Conservation (phyloP, 2,329 filamentous ascomycete species). For the Ceratocystis albifundus region DNA sequence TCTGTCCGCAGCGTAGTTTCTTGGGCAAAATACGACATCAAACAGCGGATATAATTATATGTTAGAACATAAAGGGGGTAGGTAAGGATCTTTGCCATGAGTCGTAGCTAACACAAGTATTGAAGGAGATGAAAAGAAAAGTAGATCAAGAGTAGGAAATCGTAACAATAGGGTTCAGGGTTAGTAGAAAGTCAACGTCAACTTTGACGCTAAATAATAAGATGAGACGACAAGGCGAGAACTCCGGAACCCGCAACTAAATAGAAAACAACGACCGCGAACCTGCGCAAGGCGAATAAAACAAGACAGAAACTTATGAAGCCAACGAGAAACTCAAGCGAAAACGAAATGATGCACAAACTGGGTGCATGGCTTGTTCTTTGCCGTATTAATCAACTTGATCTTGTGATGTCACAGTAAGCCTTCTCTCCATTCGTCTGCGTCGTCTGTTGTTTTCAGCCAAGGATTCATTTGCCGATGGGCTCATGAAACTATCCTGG, state of each 20-base stretch:
- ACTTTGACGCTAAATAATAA: neutral
- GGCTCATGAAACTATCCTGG: constrained; percentile 40
- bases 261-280: constrained; percentile 4
- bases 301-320: neutral
- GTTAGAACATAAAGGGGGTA: neutral
- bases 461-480: constrained; percentile 34
- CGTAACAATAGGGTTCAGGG: neutral
- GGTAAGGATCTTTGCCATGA: neutral
- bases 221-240: neutral
- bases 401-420: constrained; percentile 29
- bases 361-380: neutral
- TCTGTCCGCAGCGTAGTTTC: no score
- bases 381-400: constrained; percentile 5
- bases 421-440: constrained; percentile 44
- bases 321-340: neutral
- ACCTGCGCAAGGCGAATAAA: neutral
- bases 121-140: neutral
- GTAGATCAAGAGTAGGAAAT: neutral
- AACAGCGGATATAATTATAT: constrained; percentile 6
- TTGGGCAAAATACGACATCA: neutral
- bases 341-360: constrained; percentile 10
- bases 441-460: constrained; percentile 42
- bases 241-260: neutral
- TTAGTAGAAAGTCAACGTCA: neutral
- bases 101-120: neutral